Base-by-base conservation (phyloP, 495 filamentous ascomycete genomes). In the Xylaria intraflava region DNA sequence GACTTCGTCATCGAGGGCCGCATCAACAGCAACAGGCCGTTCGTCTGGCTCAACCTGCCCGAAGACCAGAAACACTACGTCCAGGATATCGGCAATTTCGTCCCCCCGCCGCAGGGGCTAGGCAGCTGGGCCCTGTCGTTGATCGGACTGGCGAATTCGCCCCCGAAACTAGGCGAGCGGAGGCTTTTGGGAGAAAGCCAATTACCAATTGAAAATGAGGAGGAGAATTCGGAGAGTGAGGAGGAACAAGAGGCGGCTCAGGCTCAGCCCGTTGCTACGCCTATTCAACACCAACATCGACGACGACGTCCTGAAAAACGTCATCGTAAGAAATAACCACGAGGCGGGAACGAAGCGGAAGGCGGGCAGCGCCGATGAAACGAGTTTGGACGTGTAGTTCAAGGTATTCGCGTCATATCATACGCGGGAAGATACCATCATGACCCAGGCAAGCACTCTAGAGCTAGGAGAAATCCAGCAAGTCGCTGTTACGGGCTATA, bases 21-120 rank as follows among this genome's bases (percentile, higher is more conserved):
- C 29, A 55, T 51, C 40, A 57, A 61, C 33, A 58, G 50, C 31
- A 58, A 57, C 19, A 35, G 43, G 20, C 49, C 53, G 31, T 51
- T 61, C 23, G 59, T 61, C 55, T 61, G 59, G 59, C 17, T 61
- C 12, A 58, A 61, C 22, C 39, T 61, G 49, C 59, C 55, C n/a
- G 31, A 51, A 20, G 59, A 58, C 17, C 59, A 61, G 51, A 17
- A 46, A 17, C 55, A 45, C 7, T 61, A 61, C 19, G 46, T 39
- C 17, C 19, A 30, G 19, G 56, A 57, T 17, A 58, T 61, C 29
- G 59, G 59, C 41, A 50, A 58, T 29, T 61, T 50, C 40, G 46
- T 38, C 14, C 59, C 59, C 26, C 44, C 44, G 11, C 27, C 44
- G 2, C 44, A 47, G 24, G 44, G 44, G 2, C 20, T 29, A 29